These are phyloP conservation scores for Agastache rugosa DNA, from an alignment of 257 asterid genomes.

Conservation along the genomic window DNA sequence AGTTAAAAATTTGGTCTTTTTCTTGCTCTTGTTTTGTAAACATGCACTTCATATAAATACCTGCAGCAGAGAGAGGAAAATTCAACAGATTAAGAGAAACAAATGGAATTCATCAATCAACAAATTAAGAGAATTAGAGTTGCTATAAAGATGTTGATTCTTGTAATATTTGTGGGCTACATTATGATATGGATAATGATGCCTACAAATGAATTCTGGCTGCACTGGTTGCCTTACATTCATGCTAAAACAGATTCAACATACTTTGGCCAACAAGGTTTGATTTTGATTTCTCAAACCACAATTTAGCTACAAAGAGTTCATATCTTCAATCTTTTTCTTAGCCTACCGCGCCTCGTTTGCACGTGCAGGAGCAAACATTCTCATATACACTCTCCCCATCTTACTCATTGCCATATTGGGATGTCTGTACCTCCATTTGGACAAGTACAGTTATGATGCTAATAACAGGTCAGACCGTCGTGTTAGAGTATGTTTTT, in stretches of 20 bases:
- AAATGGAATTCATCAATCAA: conserved; percentile 29
- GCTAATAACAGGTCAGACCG: conserved; percentile 28
- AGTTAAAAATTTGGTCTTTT: conserved; percentile 32
- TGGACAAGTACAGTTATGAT: conserved; percentile 39
- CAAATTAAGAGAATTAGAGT: conserved; percentile 36
- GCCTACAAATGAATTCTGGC: conserved; percentile 58
- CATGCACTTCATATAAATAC: not conserved
- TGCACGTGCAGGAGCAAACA: conserved; percentile 43
- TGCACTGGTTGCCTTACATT: conserved; percentile 53
- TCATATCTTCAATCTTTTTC: not conserved
- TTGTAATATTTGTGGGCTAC: conserved; percentile 48
- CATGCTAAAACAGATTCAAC: conserved; percentile 40
- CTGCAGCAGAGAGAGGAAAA: not conserved
- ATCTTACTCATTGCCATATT: conserved; percentile 46
- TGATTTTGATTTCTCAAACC: conserved; percentile 24
- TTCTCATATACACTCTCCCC: conserved; percentile 44
- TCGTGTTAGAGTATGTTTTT: too few species aligned
- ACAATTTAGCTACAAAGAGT: not conserved
- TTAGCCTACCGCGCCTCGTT: not conserved
- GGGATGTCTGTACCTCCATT: conserved; percentile 55
- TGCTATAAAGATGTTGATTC: conserved; percentile 43
- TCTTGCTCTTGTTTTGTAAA: conserved; percentile 28
- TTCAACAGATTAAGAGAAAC: not conserved
- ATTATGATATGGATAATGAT: conserved; percentile 60
- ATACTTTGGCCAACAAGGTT: conserved; percentile 50